Evolutionary conservation across 768 basidiomycete genomes (phyloP), one percentile per base, ranked within the genome.

Genomic region (Scleroderma citrinum): DNA sequence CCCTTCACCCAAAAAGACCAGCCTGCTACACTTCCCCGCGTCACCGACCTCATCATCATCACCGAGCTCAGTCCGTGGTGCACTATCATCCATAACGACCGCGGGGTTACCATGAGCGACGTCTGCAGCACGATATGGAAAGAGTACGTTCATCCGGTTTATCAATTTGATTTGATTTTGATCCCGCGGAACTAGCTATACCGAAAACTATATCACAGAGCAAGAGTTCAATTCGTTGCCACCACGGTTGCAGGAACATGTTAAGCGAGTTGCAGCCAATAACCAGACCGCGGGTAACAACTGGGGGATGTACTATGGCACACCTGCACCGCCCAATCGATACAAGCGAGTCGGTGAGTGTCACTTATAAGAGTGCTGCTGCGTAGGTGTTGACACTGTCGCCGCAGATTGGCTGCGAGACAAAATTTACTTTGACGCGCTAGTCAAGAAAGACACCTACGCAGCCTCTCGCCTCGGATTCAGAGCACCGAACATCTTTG

Each of bases 401-500:
- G 40, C 21, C 35, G 5, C 49, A 88, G 88, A 90, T 58, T 91
- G 87, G 86, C 75, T 91, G 17, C 76, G 84, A 38, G 89, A 90
- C 47, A 74, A 76, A 47, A 71, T 76, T 19, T 87, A 74, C 63
- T 89, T 91, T 50, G 87, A 91, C 50, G 73, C 75, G 14, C 57
- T 92, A 48, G 55, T 55, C 11, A 78, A 72, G 60, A 77, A 83
- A 54, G 85, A 88, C 55, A 59, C 56, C 7, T 91, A 90, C 56
- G 70, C 75, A 2, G 55, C 66, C 23, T 61, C 71, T 8, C 76
- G 87, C 6, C 77, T 92, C 24, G 89, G 89, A 2, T 92, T 80
- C 67, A 76, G 73, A 47, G 89, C 89, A 3, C 80, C 87, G 6
- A 91, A 92, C 59, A 77, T 90, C 34, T 87, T 87, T 60, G 72